A percentile compares a stretch with the other conserved stretches of the same genome.
Conservation (phyloP, 352 stramenopile species). For the Aphanomyces cochlioides region DNA sequence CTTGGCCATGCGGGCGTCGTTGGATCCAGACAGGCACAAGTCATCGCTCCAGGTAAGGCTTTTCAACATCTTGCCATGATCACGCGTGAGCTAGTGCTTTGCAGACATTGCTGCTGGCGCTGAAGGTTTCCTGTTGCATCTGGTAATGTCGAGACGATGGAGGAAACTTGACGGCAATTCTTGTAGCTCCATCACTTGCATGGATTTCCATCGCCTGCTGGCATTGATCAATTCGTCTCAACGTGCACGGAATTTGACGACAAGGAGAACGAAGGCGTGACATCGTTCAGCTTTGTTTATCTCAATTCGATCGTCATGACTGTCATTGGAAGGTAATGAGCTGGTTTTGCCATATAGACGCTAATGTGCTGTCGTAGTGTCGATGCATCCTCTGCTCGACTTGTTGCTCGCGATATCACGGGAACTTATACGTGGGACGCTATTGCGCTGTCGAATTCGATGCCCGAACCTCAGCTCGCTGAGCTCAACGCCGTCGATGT, state of each 20-base stretch:
- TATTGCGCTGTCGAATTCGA: neutral
- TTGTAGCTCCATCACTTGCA: slow-evolving; percentile 72
- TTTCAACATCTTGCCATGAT: slow-evolving; percentile 33
- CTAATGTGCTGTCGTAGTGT: slow-evolving; percentile 10
- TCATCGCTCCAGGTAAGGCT: slow-evolving; percentile 22
- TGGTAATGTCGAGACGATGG: slow-evolving; percentile 42
- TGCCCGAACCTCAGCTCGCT: neutral
- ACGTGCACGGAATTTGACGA: slow-evolving; percentile 69
- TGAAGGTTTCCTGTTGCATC: slow-evolving; percentile 77
- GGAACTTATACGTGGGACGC: slow-evolving; percentile 84
- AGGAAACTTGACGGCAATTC: too few relatives aligned
- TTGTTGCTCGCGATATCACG: slow-evolving; percentile 82
- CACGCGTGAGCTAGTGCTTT: slow-evolving; percentile 65
- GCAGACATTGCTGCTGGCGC: slow-evolving; percentile 79
- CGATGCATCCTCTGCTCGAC: slow-evolving; percentile 57
- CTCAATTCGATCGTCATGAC: slow-evolving; percentile 86
- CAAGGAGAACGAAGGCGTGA: slow-evolving; percentile 35
- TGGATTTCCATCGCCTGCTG: slow-evolving; percentile 74
- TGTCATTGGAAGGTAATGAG: slow-evolving; percentile 54
- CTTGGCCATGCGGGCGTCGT: slow-evolving; percentile 75
- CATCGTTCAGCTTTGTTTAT: slow-evolving; percentile 75
- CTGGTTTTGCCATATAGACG: neutral
- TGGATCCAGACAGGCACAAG: slow-evolving; percentile 53
- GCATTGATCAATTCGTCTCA: slow-evolving; percentile 81
- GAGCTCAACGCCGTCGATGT: neutral